Conservation (phyloP, 2,329 filamentous ascomycete species). For the Ophiocordyceps camponoti-floridani region DNA sequence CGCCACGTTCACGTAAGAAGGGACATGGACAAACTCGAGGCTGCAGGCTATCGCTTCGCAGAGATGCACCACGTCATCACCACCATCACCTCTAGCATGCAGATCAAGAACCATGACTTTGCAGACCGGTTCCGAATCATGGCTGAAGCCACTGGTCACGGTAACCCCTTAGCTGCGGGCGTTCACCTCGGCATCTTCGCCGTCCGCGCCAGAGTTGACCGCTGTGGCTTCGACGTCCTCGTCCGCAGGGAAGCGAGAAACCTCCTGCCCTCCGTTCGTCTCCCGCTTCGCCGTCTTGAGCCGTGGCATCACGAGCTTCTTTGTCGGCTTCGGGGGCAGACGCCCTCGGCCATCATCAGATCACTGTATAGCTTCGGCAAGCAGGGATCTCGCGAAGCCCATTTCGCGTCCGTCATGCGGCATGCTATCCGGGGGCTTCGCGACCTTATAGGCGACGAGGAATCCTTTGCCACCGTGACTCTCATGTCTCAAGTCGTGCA, state of each 20-base stretch:
- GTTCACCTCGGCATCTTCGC: constrained; percentile 42
- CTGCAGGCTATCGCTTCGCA: constrained; percentile 65
- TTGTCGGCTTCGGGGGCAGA: constrained; percentile 26
- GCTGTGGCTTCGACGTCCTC: constrained; percentile 43
- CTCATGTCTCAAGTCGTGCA: constrained; percentile 23
- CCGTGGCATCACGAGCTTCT: constrained; percentile 37
- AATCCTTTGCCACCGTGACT: constrained; percentile 25
- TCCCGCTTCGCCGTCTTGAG: constrained; percentile 35
- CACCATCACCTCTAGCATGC: constrained; percentile 54
- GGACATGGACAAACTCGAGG: constrained; percentile 46
- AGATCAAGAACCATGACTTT: constrained; percentile 48
- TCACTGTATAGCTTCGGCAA: constrained; percentile 18
- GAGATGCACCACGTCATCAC: constrained; percentile 47
- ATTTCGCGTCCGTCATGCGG: constrained; percentile 27
- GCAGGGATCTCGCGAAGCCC: constrained; percentile 19
- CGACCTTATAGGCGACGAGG: constrained; percentile 20
- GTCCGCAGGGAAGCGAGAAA: constrained; percentile 37
- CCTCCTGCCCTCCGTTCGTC: constrained; percentile 38
- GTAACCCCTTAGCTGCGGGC: constrained; percentile 28
- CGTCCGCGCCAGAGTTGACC: constrained; percentile 30
- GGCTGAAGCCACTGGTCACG: constrained; percentile 34
- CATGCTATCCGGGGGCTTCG: constrained; percentile 21
- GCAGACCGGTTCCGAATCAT: constrained; percentile 44
- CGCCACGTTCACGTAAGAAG: constrained; percentile 37
- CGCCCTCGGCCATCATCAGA: constrained; percentile 13